phyloP scores from a whole-genome alignment of 441 rosid genomes.

The Rhodomyrtus psidioides region DNA sequence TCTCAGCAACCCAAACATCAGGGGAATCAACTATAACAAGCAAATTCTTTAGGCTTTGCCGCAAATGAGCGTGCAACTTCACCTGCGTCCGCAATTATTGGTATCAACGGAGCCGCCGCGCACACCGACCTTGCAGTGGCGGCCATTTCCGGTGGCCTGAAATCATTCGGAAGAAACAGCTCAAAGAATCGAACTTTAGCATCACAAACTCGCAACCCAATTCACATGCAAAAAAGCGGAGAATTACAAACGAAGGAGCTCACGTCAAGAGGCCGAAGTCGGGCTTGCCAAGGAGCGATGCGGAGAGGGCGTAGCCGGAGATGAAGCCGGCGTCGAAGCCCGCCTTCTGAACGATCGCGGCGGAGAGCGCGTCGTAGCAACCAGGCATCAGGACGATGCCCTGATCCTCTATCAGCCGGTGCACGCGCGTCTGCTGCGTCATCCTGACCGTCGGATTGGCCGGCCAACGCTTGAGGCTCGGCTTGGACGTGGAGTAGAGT shows the following conservation, averaged over 20 bases:
- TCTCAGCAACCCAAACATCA: not conserved
- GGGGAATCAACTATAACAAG: not conserved
- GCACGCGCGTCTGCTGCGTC: slow-evolving; percentile 27
- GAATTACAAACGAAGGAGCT: not conserved
- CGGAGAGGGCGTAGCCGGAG: slow-evolving; percentile 46
- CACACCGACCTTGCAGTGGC: slow-evolving; percentile 34
- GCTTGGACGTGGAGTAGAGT: too few relatives aligned
- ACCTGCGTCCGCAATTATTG: slow-evolving; percentile 37
- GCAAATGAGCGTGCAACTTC: not conserved
- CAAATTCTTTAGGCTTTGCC: not conserved
- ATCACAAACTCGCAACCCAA: not conserved
- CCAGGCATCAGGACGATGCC: slow-evolving; percentile 38
- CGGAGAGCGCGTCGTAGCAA: slow-evolving; percentile 43
- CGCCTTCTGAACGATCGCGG: slow-evolving; percentile 33
- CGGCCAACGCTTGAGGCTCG: not conserved
- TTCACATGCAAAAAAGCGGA: not conserved
- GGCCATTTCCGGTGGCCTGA: slow-evolving; percentile 42
- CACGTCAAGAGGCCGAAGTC: slow-evolving; percentile 43
- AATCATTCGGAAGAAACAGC: not conserved
- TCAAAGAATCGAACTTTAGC: not conserved
- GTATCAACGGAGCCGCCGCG: slow-evolving; percentile 31
- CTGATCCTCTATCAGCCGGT: slow-evolving; percentile 38
- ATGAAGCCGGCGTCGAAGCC: slow-evolving; percentile 36
- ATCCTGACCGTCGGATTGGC: slow-evolving; percentile 23
- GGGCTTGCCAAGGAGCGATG: slow-evolving; percentile 36